Conservation (phyloP, 371 early-diverging fungal genomes). For the Mucor plumbeus region DNA sequence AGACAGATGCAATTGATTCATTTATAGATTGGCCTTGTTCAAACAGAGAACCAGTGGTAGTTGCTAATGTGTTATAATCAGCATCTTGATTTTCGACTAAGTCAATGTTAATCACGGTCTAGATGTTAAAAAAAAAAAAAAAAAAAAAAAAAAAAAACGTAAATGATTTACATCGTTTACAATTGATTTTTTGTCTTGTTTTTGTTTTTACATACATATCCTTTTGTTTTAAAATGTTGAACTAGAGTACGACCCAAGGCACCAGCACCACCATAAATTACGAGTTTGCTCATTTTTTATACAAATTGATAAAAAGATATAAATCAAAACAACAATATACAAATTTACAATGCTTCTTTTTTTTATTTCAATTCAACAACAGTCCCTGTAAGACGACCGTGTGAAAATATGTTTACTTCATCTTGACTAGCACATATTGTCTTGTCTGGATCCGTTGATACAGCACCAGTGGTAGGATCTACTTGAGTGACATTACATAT, state of each 20-base stretch:
- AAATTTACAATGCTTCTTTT: background rate
- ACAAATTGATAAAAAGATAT: slow-evolving; percentile 2
- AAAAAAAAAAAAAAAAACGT: too few relatives aligned
- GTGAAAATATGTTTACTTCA: slow-evolving; percentile 15
- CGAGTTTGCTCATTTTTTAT: slow-evolving; percentile 62
- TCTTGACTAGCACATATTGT: slow-evolving; percentile 30
- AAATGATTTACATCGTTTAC: background rate
- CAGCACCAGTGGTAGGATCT: slow-evolving; percentile 44
- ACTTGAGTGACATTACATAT: slow-evolving; percentile 52
- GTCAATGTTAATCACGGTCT: slow-evolving; percentile 85
- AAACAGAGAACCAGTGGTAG: slow-evolving; percentile 48
- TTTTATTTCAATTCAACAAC: background rate
- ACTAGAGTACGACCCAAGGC: slow-evolving; percentile 87
- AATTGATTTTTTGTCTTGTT: too few relatives aligned
- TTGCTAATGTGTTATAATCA: slow-evolving; percentile 68
- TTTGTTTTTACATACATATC: slow-evolving; percentile 70
- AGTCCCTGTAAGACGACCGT: slow-evolving; percentile 10
- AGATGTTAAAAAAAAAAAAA: too few relatives aligned
- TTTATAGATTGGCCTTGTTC: slow-evolving; percentile 66
- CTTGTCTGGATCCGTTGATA: slow-evolving; percentile 42
- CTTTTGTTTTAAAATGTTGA: slow-evolving; percentile 67
- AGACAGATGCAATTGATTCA: slow-evolving; percentile 36
- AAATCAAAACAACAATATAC: background rate
- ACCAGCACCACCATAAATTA: slow-evolving; percentile 93
- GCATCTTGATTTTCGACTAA: slow-evolving; percentile 76